Percentiles rank a stretch among this genome's conserved stretches.
Conservation (phyloP, 1,284 basidiomycete species). For the Ustilago curta region DNA sequence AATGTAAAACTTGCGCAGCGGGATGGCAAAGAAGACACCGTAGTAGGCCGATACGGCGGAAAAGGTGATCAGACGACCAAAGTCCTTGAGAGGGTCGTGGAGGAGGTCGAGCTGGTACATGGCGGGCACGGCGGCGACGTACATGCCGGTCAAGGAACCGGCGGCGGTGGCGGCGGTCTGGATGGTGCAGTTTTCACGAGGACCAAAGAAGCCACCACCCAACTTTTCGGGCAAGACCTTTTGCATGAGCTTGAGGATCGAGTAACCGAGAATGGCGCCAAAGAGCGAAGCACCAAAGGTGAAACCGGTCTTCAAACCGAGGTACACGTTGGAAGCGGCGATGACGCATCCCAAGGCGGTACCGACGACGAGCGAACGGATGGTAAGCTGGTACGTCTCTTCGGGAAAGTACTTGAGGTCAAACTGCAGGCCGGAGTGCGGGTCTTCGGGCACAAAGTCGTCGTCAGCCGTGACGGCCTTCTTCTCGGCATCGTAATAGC, state of each 20-base stretch:
- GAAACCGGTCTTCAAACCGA: conserved; percentile 77
- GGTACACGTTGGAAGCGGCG: conserved; percentile 77
- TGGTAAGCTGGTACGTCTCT: conserved; percentile 43
- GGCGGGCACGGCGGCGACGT: conserved; percentile 77
- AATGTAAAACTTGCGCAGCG: conserved; percentile 77
- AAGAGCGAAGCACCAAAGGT: conserved; percentile 77
- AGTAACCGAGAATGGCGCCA: conserved; percentile 77
- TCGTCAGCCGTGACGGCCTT: conserved; percentile 41
- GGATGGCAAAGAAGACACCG: conserved; percentile 78
- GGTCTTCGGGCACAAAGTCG: conserved; percentile 45
- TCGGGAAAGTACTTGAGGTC: conserved; percentile 52
- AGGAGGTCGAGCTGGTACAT: conserved; percentile 73
- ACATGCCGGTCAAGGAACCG: conserved; percentile 73
- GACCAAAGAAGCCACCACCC: conserved; percentile 76
- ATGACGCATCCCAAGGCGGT: conserved; percentile 75
- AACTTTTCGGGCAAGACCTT: conserved; percentile 73
- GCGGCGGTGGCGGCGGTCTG: conserved; percentile 63
- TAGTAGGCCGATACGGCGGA: conserved; percentile 76
- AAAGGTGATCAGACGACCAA: conserved; percentile 72
- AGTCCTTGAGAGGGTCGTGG: conserved; percentile 52
- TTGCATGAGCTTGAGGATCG: conserved; percentile 76
- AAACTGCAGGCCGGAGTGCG: conserved; percentile 47
- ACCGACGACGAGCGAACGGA: conserved; percentile 75
- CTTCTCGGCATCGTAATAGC: conserved; percentile 49
- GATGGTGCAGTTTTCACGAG: conserved; percentile 75